A percentile compares a stretch with the other conserved stretches of the same genome.
Conservation (phyloP, 164 flowering plant species). For the Saururus chinensis region DNA sequence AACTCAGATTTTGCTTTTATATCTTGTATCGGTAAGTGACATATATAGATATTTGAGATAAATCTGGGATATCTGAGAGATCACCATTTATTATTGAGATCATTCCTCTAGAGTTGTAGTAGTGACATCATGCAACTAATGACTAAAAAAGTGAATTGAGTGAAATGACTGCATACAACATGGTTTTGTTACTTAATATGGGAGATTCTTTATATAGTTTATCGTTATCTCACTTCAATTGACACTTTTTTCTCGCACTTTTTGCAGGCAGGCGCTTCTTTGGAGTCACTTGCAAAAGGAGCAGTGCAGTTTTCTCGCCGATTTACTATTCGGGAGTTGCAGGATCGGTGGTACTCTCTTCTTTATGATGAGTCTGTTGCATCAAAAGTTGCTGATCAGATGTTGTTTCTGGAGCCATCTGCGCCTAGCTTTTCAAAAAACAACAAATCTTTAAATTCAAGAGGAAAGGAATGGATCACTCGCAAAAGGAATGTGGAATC, state of each 20-base stretch:
- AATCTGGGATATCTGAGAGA: no score
- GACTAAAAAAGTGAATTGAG: no score
- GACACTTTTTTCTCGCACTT: background rate
- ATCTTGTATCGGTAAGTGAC: no score
- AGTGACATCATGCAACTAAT: no score
- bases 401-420: constrained; percentile 44
- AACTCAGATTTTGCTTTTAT: no score
- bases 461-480: constrained; percentile 20
- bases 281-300: constrained; percentile 94
- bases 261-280: constrained; percentile 80
- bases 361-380: constrained; percentile 73
- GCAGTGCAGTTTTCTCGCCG: constrained; percentile 74
- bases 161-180: no score
- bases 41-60: no score
- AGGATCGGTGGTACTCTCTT: constrained; percentile 76
- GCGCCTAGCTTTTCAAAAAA: constrained; percentile 20
- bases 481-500: constrained; percentile 60
- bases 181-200: no score
- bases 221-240: background rate
- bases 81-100: no score
- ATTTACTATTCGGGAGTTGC: constrained; percentile 55
- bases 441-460: constrained; percentile 23
- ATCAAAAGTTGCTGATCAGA: constrained; percentile 44
- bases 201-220: background rate
- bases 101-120: no score